Conservation (phyloP, 2,329 filamentous ascomycete genomes). For the Botrytis tulipae region DNA sequence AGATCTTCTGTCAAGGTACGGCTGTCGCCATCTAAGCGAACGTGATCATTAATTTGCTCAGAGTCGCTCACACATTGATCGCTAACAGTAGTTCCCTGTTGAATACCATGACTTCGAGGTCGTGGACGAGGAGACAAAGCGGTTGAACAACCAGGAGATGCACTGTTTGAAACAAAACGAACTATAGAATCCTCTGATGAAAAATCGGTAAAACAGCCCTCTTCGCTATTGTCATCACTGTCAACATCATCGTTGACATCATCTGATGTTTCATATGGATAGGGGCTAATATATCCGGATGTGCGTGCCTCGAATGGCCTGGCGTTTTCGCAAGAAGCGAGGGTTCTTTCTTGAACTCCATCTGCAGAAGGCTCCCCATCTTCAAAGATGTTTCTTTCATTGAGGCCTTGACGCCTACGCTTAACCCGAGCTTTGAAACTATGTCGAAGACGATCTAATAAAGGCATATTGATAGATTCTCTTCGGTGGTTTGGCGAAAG, state of each 20-base stretch:
- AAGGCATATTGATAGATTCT: background rate
- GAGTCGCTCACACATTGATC: background rate
- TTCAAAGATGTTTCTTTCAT: background rate
- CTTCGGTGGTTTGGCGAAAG: background rate
- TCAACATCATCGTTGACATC: background rate
- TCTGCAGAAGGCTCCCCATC: background rate
- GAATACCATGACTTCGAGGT: fast-evolving
- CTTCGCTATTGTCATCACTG: too few relatives aligned
- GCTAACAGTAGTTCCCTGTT: too few relatives aligned
- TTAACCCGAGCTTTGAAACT: background rate
- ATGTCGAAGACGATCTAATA: background rate
- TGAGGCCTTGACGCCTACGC: background rate
- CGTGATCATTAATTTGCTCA: background rate
- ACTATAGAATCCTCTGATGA: background rate
- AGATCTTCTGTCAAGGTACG: background rate
- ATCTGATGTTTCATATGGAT: too few relatives aligned
- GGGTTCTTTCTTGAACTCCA: background rate
- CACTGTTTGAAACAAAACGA: too few relatives aligned
- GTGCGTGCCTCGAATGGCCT: background rate
- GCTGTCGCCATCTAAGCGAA: background rate
- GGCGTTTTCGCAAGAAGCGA: fast-evolving
- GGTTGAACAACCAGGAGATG: background rate
- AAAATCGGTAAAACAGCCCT: background rate
- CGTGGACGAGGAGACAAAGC: background rate
- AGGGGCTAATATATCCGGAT: background rate